phyloP scores from a whole-genome alignment of 495 filamentous ascomycete genomes.

The Venustampulla echinocandica region DNA sequence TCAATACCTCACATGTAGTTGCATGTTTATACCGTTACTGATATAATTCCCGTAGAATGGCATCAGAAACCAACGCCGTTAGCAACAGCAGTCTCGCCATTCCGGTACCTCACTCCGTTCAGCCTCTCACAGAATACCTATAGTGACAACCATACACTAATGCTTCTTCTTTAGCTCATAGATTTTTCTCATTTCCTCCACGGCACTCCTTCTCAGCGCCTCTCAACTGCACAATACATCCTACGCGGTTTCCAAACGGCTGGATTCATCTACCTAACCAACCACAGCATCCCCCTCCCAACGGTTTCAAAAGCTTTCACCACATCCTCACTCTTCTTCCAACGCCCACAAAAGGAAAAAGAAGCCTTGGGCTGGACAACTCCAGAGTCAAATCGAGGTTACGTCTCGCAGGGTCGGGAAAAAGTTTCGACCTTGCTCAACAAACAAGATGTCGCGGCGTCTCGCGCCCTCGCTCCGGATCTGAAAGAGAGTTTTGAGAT shows the following conservation, averaged over 20 bases:
- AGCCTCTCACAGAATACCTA: neutral
- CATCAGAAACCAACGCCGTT: slow-evolving; percentile 43
- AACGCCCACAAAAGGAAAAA: slow-evolving; percentile 59
- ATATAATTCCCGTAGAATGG: too few species aligned
- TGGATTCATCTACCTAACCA: slow-evolving; percentile 85
- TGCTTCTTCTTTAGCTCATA: slow-evolving; percentile 53
- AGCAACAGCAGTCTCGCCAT: slow-evolving; percentile 59
- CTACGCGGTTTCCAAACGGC: slow-evolving; percentile 73
- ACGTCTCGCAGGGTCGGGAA: slow-evolving; percentile 66
- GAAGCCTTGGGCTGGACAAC: slow-evolving; percentile 60
- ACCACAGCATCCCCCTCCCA: slow-evolving; percentile 59
- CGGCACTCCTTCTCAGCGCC: slow-evolving; percentile 52
- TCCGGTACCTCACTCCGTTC: slow-evolving; percentile 41
- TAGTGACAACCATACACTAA: slow-evolving; percentile 2
- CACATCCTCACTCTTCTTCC: slow-evolving; percentile 71
- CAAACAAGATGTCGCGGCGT: slow-evolving; percentile 45
- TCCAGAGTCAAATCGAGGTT: slow-evolving; percentile 69
- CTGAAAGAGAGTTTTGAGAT: slow-evolving; percentile 83
- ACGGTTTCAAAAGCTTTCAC: slow-evolving; percentile 55
- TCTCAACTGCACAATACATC: slow-evolving; percentile 58
- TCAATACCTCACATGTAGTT: too few species aligned
- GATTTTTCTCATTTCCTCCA: slow-evolving; percentile 72
- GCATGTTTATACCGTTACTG: too few species aligned
- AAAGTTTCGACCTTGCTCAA: slow-evolving; percentile 59
- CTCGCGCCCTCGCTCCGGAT: slow-evolving; percentile 57